Conservation (phyloP, 108 stramenopile genomes). For the Fistulifera pelliculosa region DNA sequence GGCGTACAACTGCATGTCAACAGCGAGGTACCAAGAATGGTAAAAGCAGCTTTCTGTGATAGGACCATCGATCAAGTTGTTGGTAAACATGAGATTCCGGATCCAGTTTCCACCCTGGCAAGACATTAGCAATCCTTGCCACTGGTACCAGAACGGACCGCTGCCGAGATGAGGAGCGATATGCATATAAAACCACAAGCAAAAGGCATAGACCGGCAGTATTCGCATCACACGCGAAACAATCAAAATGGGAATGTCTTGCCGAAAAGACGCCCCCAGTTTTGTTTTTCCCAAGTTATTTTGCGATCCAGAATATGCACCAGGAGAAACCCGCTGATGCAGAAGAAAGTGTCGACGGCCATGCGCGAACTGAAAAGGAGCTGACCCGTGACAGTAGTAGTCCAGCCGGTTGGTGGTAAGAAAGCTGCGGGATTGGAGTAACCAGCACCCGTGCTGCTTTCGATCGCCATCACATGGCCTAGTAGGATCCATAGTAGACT, state of each 20-base stretch:
- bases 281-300: conserved; percentile 3
- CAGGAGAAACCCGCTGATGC: conserved; percentile 42
- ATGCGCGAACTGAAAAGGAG: conserved; percentile 36
- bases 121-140: conserved; percentile 29
- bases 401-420: conserved; percentile 36
- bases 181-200: conserved; percentile 33
- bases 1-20: conserved; percentile 38
- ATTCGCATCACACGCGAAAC: conserved; percentile 31
- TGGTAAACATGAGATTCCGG: conserved; percentile 39
- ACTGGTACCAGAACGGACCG: conserved; percentile 63
- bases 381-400: conserved; percentile 31
- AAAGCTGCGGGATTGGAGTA: conserved; percentile 38
- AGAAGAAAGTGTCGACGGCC: conserved; percentile 53
- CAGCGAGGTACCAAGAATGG: conserved; percentile 56
- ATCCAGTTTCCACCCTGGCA: conserved; percentile 38
- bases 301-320: conserved; percentile 26
- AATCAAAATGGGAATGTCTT: no score
- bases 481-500: conserved; percentile 45
- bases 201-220: conserved; percentile 31
- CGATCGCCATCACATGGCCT: conserved; percentile 45
- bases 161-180: conserved; percentile 31
- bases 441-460: conserved; percentile 29
- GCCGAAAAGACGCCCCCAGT: background rate
- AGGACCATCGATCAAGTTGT: conserved; percentile 36
- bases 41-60: conserved; percentile 48